Percentiles rank a stretch among this genome's conserved stretches.
Evolutionary conservation across 1,139 yeast genomes (phyloP).

Genomic region (Tardiomyces depauwii): DNA sequence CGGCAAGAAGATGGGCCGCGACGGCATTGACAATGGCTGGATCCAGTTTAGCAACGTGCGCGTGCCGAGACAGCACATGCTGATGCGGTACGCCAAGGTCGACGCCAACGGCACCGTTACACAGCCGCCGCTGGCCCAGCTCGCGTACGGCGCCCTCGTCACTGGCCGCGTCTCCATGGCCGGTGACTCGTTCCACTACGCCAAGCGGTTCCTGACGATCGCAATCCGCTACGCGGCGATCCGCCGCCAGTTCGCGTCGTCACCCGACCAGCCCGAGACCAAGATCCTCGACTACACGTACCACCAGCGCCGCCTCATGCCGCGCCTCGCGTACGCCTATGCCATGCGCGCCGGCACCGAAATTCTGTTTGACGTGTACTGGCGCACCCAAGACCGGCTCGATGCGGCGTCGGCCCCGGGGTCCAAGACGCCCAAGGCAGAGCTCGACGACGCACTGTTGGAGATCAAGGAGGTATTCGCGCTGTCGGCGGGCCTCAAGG

Average conservation of each 20-base stretch:
- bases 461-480: slow-evolving; percentile 66
- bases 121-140: slow-evolving; percentile 67
- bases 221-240: slow-evolving; percentile 85
- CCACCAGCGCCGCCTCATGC: slow-evolving; percentile 79
- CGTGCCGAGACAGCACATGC: slow-evolving; percentile 75
- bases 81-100: slow-evolving; percentile 70
- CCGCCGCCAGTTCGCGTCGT: slow-evolving; percentile 70
- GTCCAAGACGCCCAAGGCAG: slow-evolving; percentile 24
- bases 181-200: slow-evolving; percentile 66
- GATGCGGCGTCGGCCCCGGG: slow-evolving; percentile 20
- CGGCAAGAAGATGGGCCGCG: slow-evolving; percentile 90
- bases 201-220: slow-evolving; percentile 70
- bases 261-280: slow-evolving; percentile 27
- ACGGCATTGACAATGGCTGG: slow-evolving; percentile 78
- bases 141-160: slow-evolving; percentile 75
- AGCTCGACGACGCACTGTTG: slow-evolving; percentile 33
- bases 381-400: slow-evolving; percentile 40
- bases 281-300: slow-evolving; percentile 65
- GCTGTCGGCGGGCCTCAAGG: slow-evolving; percentile 74
- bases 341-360: slow-evolving; percentile 67
- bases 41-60: slow-evolving; percentile 75
- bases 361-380: slow-evolving; percentile 47
- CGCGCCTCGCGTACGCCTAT: slow-evolving; percentile 70
- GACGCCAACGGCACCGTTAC: slow-evolving; percentile 56
- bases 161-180: slow-evolving; percentile 91